Evolutionary conservation across 2,329 filamentous ascomycete species (phyloP).

Genomic region (Aquanectria penicillioides): DNA sequence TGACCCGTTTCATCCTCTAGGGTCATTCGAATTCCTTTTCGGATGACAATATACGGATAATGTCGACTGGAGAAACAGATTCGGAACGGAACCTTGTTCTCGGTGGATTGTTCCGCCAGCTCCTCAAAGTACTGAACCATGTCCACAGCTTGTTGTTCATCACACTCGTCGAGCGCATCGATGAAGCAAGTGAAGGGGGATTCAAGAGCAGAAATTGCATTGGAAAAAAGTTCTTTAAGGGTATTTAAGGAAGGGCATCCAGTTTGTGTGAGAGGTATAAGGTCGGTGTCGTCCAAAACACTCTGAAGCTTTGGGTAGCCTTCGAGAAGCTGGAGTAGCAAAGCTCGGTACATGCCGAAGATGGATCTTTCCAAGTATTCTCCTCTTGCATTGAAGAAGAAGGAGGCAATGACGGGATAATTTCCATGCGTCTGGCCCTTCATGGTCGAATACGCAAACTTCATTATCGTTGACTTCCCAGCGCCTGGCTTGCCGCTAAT

Average conservation of each 20-base stretch:
- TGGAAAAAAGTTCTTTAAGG: conserved; percentile 38
- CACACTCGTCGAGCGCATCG: conserved; percentile 59
- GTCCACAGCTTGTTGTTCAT: conserved; percentile 51
- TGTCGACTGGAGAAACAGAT: conserved; percentile 58
- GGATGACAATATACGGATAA: conserved; percentile 53
- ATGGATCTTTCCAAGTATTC: conserved; percentile 55
- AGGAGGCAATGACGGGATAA: conserved; percentile 51
- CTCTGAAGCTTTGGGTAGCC: conserved; percentile 46
- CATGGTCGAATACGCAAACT: conserved; percentile 43
- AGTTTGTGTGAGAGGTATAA: rapidly evolving
- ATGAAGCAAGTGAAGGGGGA: conserved; percentile 39
- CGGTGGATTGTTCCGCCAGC: conserved; percentile 43
- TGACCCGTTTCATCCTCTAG: conserved; percentile 51
- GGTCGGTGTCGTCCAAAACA: conserved; percentile 38
- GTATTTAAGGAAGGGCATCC: conserved; percentile 16
- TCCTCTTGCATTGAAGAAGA: conserved; percentile 63
- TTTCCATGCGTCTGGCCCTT: no score
- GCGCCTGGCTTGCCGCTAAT: conserved; percentile 57
- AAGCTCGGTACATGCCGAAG: conserved; percentile 60
- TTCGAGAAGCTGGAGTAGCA: conserved; percentile 58
- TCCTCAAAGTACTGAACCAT: conserved; percentile 57
- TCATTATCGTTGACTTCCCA: conserved; percentile 60
- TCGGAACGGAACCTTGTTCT: conserved; percentile 35
- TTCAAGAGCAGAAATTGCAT: conserved; percentile 30
- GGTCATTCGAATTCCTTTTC: conserved; percentile 39